Percentiles rank a stretch among this genome's conserved stretches.
Evolutionary conservation across 176 grass and related monocot genomes (phyloP).

Genomic region (Thalia dealbata): DNA sequence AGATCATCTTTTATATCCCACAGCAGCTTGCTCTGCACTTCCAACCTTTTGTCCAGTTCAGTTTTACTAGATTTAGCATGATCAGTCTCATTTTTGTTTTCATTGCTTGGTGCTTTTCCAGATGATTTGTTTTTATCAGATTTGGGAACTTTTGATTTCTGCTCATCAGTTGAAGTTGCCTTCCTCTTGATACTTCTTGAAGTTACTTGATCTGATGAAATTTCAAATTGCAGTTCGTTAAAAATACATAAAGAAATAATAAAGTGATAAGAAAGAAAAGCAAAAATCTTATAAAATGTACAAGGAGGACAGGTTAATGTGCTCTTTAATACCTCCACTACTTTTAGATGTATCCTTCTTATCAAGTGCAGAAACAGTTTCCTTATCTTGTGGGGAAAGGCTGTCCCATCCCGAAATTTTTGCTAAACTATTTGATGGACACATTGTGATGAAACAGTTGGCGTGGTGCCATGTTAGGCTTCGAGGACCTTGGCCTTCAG

Average conservation of each 20-base stretch:
- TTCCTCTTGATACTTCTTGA: constrained; percentile 67
- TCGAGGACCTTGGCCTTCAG: constrained; percentile 56
- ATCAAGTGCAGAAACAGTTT: constrained; percentile 41
- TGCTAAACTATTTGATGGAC: constrained; percentile 46
- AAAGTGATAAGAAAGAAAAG: constrained; percentile 13
- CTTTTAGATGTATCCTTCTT: constrained; percentile 32
- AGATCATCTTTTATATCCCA: constrained; percentile 95
- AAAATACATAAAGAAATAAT: constrained; percentile 23
- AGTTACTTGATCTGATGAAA: constrained; percentile 32
- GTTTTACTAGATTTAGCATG: constrained; percentile 21
- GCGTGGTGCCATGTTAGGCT: constrained; percentile 67
- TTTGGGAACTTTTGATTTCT: constrained; percentile 42
- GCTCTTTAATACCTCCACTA: constrained; percentile 27
- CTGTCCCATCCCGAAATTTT: constrained; percentile 77
- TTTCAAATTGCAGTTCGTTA: constrained; percentile 13
- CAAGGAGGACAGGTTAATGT: constrained; percentile 12
- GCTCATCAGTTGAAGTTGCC: constrained; percentile 25
- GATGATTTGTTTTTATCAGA: constrained; percentile 34
- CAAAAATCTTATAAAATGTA: constrained; percentile 17
- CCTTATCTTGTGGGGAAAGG: constrained; percentile 51
- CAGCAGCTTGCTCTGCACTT: constrained; percentile 64
- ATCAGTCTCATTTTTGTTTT: constrained; percentile 28
- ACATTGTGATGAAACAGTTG: constrained; percentile 62
- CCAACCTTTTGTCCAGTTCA: constrained; percentile 55
- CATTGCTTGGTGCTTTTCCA: constrained; percentile 26